Conservation (phyloP, 352 stramenopile genomes). For the Pythium apleroticum region DNA sequence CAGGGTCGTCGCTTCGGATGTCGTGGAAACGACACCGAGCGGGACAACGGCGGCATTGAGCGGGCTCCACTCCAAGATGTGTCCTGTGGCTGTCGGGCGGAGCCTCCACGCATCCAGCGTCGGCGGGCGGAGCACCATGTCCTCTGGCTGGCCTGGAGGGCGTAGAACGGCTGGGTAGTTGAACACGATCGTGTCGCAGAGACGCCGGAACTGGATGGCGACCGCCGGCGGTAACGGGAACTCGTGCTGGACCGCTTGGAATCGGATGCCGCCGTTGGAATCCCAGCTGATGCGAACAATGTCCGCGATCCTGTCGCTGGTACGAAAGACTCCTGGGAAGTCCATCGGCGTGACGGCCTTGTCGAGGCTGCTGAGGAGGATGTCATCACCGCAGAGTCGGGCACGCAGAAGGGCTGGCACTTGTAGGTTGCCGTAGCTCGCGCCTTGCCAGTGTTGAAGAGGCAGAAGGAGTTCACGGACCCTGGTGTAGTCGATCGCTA, state of each 20-base stretch:
- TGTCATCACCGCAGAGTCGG: background rate
- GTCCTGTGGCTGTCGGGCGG: too few species aligned
- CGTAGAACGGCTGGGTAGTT: background rate
- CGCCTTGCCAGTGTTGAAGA: background rate
- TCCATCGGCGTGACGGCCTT: background rate
- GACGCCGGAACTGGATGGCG: background rate
- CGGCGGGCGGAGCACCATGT: background rate
- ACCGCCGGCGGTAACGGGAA: background rate
- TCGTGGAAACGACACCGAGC: background rate
- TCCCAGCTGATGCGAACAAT: background rate
- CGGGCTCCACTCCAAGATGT: background rate
- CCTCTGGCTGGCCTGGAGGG: background rate
- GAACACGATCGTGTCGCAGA: constrained; percentile 1
- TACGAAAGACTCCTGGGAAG: background rate
- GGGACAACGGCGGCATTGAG: background rate
- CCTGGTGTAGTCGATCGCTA: background rate
- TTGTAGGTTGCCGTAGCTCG: background rate
- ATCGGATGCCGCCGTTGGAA: background rate
- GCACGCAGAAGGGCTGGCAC: background rate
- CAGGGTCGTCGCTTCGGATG: background rate
- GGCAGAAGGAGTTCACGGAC: background rate
- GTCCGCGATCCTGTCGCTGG: background rate
- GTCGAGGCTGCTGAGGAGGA: background rate
- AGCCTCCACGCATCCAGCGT: background rate
- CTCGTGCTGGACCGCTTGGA: background rate